Percentiles rank a stretch among this genome's conserved stretches.
phyloP scores from a whole-genome alignment of 2,329 filamentous ascomycete genomes.

The Botrytis fabae region DNA sequence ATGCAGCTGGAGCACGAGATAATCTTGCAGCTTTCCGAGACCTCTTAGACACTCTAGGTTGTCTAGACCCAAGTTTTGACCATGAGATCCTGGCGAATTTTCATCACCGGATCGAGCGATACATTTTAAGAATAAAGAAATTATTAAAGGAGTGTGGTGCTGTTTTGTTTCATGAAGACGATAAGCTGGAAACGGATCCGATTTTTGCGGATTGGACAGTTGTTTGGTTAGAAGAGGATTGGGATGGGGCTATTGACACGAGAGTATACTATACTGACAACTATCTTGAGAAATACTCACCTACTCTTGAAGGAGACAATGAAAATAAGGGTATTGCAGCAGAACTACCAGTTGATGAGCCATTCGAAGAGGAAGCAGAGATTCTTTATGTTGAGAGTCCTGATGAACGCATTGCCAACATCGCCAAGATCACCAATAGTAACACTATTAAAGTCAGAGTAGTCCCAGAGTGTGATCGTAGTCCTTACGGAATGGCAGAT shows the following conservation, averaged over 20 bases:
- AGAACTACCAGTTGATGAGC: neutral
- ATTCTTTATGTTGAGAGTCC: neutral
- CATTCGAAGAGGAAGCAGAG: neutral
- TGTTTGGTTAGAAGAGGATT: conserved; percentile 8
- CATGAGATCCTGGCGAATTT: neutral
- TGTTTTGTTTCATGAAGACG: neutral
- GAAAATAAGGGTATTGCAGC: too few species aligned
- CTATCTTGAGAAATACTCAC: neutral
- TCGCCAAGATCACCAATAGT: neutral
- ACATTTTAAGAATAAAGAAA: neutral
- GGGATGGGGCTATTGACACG: conserved; percentile 11
- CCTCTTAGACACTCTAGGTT: neutral
- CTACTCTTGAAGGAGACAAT: neutral
- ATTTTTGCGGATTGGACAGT: conserved; percentile 8
- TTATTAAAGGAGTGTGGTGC: conserved; percentile 5
- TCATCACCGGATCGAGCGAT: neutral
- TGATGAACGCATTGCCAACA: neutral
- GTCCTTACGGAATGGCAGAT: conserved; percentile 6
- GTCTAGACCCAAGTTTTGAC: conserved; percentile 9
- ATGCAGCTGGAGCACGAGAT: neutral
- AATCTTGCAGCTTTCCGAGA: neutral
- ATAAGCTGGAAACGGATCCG: neutral
- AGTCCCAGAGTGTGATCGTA: neutral
- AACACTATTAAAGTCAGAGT: neutral
- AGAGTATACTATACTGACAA: neutral